phyloP scores from a whole-genome alignment of 1,284 basidiomycete genomes.

The Polyporus tsugae region DNA sequence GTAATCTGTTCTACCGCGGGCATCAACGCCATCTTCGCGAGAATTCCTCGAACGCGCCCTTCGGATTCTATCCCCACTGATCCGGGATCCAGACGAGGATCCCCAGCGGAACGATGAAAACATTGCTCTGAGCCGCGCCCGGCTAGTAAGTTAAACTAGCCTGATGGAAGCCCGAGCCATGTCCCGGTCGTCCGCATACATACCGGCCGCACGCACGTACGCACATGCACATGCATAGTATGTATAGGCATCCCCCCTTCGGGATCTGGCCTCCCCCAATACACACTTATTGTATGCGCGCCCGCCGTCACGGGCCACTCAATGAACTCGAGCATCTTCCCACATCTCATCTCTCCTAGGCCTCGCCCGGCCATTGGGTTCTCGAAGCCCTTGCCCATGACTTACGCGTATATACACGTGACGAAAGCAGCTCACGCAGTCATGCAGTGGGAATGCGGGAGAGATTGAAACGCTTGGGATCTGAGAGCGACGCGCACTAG shows the following conservation, averaged over 20 bases:
- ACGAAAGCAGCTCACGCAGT: neutral
- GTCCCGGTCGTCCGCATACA: neutral
- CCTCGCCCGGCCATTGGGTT: neutral
- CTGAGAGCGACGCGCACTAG: neutral
- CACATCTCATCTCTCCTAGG: neutral
- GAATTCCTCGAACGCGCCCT: neutral
- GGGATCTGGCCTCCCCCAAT: neutral
- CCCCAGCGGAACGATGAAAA: conserved; percentile 1
- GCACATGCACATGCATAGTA: neutral
- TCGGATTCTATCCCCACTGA: neutral
- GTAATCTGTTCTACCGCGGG: neutral
- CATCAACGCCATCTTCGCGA: neutral
- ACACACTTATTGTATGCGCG: neutral
- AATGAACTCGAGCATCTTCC: neutral
- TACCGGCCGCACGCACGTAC: neutral
- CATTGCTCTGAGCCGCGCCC: neutral
- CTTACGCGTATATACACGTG: neutral
- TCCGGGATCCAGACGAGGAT: conserved; percentile 5
- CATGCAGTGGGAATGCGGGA: neutral
- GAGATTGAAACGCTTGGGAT: neutral
- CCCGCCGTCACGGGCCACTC: neutral
- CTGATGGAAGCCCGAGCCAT: neutral
- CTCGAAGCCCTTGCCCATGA: neutral
- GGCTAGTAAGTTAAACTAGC: neutral
- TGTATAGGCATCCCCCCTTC: neutral